Percentiles rank a stretch among this genome's conserved stretches.
These are phyloP conservation scores for Zelopaecilomyces penicillatus DNA, from an alignment of 2,329 filamentous ascomycete species.

Conservation along the genomic window DNA sequence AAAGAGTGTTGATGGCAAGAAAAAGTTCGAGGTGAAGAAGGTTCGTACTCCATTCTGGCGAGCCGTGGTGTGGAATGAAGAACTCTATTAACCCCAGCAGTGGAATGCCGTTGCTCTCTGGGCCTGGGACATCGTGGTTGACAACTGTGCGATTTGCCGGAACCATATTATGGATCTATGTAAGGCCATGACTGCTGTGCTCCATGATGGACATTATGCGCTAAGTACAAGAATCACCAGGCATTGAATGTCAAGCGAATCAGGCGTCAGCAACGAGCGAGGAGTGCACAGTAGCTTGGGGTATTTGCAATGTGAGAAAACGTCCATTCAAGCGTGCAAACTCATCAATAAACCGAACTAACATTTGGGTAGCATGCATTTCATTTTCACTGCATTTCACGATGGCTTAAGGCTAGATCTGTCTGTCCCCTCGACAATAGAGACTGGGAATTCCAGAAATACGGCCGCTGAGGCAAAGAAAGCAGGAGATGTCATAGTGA, in stretches of 20 bases:
- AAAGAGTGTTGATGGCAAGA: constrained; percentile 62
- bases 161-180: constrained; percentile 99
- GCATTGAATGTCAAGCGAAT: constrained; percentile 97
- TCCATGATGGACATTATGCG: background rate
- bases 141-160: constrained; percentile 98
- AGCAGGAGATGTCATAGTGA: no score
- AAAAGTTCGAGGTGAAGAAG: constrained; percentile 99
- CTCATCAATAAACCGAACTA: constrained; percentile 20
- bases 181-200: constrained; percentile 38
- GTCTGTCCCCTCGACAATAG: constrained; percentile 96
- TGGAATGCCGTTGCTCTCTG: constrained; percentile 98
- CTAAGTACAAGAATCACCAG: constrained; percentile 31
- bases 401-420: constrained; percentile 98
- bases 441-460: constrained; percentile 99
- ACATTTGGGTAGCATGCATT: constrained; percentile 71
- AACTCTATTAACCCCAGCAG: constrained; percentile 37
- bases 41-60: constrained; percentile 37
- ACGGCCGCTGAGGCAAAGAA: constrained; percentile 62
- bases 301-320: constrained; percentile 94
- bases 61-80: background rate
- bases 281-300: constrained; percentile 98
- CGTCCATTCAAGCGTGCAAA: background rate
- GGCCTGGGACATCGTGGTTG: constrained; percentile 99
- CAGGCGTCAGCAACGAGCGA: constrained; percentile 95
- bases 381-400: constrained; percentile 98